A percentile compares a stretch with the other conserved stretches of the same genome.
Evolutionary conservation across 2,329 filamentous ascomycete genomes (phyloP).

Genomic region (Pyricularia sp.): DNA sequence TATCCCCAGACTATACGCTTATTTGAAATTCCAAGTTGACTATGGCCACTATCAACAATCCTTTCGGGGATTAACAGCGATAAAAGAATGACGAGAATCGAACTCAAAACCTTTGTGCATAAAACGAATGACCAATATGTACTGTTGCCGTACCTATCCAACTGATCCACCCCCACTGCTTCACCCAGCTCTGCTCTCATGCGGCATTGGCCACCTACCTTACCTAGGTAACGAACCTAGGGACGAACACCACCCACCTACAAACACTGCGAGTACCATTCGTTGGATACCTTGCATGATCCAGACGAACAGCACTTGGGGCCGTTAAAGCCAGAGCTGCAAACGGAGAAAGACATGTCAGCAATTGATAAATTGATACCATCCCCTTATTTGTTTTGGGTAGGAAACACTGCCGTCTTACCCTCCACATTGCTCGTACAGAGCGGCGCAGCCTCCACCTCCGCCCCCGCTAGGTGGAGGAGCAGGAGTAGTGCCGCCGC

Average conservation of each 20-base stretch:
- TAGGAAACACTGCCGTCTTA: too few species aligned
- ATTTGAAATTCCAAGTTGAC: background rate
- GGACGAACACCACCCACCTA: background rate
- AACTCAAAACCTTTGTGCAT: background rate
- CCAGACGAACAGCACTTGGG: background rate
- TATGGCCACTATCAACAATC: background rate
- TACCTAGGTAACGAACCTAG: too few species aligned
- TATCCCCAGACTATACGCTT: too few species aligned
- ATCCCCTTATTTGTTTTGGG: too few species aligned
- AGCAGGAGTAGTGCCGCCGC: background rate
- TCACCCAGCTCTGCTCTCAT: too few species aligned
- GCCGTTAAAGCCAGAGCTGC: background rate
- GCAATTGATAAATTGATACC: too few species aligned
- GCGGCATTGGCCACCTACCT: too few species aligned
- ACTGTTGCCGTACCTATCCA: background rate
- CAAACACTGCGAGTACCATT: slow-evolving; percentile 2
- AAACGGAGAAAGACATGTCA: too few species aligned
- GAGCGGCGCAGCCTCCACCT: too few species aligned
- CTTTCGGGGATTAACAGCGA: background rate
- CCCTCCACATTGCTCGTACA: too few species aligned
- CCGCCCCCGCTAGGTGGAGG: too few species aligned
- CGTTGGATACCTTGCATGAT: slow-evolving; percentile 1
- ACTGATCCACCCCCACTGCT: too few species aligned
- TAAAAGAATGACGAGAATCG: background rate
- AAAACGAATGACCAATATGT: background rate